Evolutionary conservation across 768 basidiomycete genomes (phyloP).

Genomic region (Boletus rubescentipes): DNA sequence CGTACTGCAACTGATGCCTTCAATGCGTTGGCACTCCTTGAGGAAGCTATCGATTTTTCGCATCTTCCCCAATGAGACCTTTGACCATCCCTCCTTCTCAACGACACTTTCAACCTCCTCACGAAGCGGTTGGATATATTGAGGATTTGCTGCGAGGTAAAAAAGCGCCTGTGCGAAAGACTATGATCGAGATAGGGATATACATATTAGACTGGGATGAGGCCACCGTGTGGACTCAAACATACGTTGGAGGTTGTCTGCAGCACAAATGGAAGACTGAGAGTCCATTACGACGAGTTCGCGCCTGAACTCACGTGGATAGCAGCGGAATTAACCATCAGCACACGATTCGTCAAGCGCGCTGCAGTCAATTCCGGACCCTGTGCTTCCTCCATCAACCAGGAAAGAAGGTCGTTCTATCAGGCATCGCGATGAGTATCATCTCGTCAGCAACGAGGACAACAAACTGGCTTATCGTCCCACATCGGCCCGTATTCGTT

Average conservation of each 20-base stretch:
- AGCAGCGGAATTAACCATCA: slow-evolving; percentile 18
- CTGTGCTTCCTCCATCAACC: slow-evolving; percentile 33
- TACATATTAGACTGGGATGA: not conserved
- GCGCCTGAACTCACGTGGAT: slow-evolving; percentile 19
- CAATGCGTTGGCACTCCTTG: slow-evolving; percentile 9
- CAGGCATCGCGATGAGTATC: not conserved
- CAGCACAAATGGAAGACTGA: not conserved
- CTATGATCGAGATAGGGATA: slow-evolving; percentile 10
- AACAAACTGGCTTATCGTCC: slow-evolving; percentile 29
- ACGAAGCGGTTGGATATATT: slow-evolving; percentile 34
- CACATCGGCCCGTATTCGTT: slow-evolving; percentile 26
- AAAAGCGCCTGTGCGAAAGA: slow-evolving; percentile 35
- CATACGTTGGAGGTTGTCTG: slow-evolving; percentile 24
- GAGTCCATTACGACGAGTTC: not conserved
- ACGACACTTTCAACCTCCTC: slow-evolving; percentile 13
- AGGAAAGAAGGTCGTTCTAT: slow-evolving; percentile 36
- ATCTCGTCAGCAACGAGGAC: not conserved
- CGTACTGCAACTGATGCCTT: slow-evolving; percentile 20
- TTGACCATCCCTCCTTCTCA: slow-evolving; percentile 2
- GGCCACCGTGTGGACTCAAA: not conserved
- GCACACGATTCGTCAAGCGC: slow-evolving; percentile 22
- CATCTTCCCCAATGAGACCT: slow-evolving; percentile 26
- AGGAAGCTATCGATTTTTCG: slow-evolving; percentile 41
- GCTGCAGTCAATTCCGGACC: slow-evolving; percentile 15
- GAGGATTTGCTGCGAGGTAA: slow-evolving; percentile 35